Evolutionary conservation across 1,284 basidiomycete species (phyloP), one percentile per base, ranked within the genome.

Genomic region (Volvariella volvacea): DNA sequence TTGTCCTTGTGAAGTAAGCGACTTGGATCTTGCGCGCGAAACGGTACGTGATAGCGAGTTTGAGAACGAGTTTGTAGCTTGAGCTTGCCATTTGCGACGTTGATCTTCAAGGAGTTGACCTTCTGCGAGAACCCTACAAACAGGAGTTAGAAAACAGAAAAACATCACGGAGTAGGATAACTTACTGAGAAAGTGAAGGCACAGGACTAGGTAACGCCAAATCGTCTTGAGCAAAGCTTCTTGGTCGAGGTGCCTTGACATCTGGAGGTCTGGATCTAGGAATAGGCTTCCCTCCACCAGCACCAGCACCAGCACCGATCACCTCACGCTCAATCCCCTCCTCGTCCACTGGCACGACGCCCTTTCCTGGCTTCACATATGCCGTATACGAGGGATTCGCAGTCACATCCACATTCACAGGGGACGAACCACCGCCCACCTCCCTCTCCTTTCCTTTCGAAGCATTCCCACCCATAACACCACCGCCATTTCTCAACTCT

Each of bases 11-110:
- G 61, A n/a, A n/a, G 67, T 70, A 16, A 77, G 62, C 3, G 82
- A 82, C 56, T 80, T 84, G 14, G 83, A 66, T 7, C 83, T 73
- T 7, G 74, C 65, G 1, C 81, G 74, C 8, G 82, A 83, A 17
- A 84, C 53, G 20, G 68, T 76, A 22, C 84, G 73, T 4, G 76
- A 70, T 8, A 69, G 71, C 51, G 73, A 78, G 56, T 86, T 85
- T 42, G 78, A 76, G 49, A 86, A 74, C 1, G 84, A 85, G 25
- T 63, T 66, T 0, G 66, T 64, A 1, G 86, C 85, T 50, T 81
- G 71, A 4, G 60, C 55, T 53, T 80, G 76, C 85, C 85, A 88
- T 47, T 68, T 63, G 42, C 73, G 69, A 17, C 86, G 78, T 49
- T 88, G 76, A 45, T 67, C 65, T 17, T 78, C 71, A 10, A 88